Evolutionary conservation across 805 yeast species (phyloP).

Genomic region (Wickerhamomyces pijperi): DNA sequence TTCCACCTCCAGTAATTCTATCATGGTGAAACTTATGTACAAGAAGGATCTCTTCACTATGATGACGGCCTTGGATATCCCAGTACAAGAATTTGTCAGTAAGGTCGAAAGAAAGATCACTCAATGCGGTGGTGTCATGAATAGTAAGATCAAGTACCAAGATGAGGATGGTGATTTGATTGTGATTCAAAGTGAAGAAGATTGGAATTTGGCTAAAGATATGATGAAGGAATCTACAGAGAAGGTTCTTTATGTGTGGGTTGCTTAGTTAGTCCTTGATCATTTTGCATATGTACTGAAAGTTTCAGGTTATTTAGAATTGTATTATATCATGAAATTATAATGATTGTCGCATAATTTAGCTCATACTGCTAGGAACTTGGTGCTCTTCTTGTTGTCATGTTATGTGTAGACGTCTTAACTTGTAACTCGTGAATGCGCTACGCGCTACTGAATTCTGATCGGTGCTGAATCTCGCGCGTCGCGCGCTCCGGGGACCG

Average conservation of each 20-base stretch:
- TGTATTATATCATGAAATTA: too few relatives aligned
- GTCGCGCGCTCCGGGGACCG: too few relatives aligned
- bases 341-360: too few relatives aligned
- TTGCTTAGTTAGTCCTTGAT: slow-evolving; percentile 14
- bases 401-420: too few relatives aligned
- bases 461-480: too few relatives aligned
- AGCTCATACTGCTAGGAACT: too few relatives aligned
- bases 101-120: slow-evolving; percentile 48
- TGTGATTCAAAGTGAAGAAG: slow-evolving; percentile 75
- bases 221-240: slow-evolving; percentile 42
- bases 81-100: slow-evolving; percentile 40
- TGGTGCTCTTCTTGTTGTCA: too few relatives aligned
- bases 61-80: slow-evolving; percentile 43
- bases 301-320: too few relatives aligned
- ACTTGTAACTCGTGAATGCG: too few relatives aligned
- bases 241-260: slow-evolving; percentile 33
- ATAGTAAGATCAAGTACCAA: slow-evolving; percentile 57
- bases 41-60: slow-evolving; percentile 48
- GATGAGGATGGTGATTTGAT: slow-evolving; percentile 97
- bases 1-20: slow-evolving; percentile 25
- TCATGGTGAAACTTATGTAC: slow-evolving; percentile 30
- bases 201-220: slow-evolving; percentile 78
- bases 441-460: too few relatives aligned
- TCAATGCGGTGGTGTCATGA: slow-evolving; percentile 37
- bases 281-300: too few relatives aligned